Evolutionary conservation across 2,329 filamentous ascomycete genomes (phyloP).

Genomic region (Neofusicoccum parvum): DNA sequence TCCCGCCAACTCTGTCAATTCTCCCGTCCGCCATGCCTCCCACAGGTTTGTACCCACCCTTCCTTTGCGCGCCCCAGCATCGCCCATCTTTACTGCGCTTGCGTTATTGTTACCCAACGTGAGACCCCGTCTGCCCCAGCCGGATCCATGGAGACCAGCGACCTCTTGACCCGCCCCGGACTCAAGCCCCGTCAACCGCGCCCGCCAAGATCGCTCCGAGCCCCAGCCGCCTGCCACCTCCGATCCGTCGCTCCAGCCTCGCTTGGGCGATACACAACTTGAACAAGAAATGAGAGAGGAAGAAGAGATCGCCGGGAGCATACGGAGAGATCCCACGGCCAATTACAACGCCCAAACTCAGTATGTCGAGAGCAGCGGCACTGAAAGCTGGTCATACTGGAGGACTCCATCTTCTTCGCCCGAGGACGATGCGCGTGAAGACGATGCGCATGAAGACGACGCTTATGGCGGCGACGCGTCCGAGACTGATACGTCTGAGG

Average conservation of each 20-base stretch:
- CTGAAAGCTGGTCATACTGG: too few species aligned
- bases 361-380: too few species aligned
- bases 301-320: too few species aligned
- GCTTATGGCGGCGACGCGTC: too few species aligned
- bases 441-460: too few species aligned
- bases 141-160: not conserved
- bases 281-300: too few species aligned
- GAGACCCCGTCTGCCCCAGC: not conserved
- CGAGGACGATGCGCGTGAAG: too few species aligned
- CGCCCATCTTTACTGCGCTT: not conserved
- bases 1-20: too few species aligned
- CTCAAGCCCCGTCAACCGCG: not conserved
- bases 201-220: too few species aligned
- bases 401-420: too few species aligned
- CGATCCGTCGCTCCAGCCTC: not conserved
- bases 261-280: not conserved
- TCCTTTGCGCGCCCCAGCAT: not conserved
- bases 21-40: not conserved
- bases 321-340: too few species aligned
- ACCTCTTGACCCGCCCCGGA: not conserved
- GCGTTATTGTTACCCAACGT: not conserved
- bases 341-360: too few species aligned
- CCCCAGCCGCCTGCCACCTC: not conserved
- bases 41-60: constrained; percentile 14
- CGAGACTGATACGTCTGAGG: not conserved